Percentiles rank a stretch among this genome's conserved stretches.
Conservation (phyloP, 1,139 yeast genomes). For the Nadsonia commutata region DNA sequence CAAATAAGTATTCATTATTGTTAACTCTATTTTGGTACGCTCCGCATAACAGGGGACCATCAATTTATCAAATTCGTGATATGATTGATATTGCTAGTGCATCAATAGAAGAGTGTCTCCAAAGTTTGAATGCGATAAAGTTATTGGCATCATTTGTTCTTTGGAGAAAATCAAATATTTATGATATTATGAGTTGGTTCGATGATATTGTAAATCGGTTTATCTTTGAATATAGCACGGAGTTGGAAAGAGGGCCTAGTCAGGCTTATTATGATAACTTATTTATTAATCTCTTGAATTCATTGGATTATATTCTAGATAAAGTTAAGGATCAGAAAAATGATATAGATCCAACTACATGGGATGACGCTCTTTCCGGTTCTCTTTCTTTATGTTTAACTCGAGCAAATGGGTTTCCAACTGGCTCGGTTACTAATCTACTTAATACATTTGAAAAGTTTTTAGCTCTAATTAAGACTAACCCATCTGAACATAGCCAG, state of each 20-base stretch:
- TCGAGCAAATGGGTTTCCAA: background rate
- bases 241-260: constrained; percentile 6
- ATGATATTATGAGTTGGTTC: constrained; percentile 9
- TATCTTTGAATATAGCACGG: constrained; percentile 8
- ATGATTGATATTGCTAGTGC: constrained; percentile 10
- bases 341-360: constrained; percentile 3
- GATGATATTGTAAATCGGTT: constrained; percentile 8
- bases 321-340: constrained; percentile 2
- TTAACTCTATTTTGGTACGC: constrained; percentile 9
- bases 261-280: constrained; percentile 6
- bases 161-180: constrained; percentile 6
- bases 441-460: background rate
- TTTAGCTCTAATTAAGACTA: background rate
- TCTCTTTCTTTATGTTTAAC: background rate
- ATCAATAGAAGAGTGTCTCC: constrained; percentile 11
- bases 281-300: constrained; percentile 1
- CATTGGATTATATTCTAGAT: constrained; percentile 2
- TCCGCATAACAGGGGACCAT: constrained; percentile 9
- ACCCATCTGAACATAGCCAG: background rate
- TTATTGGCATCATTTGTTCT: constrained; percentile 6
- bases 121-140: constrained; percentile 11
- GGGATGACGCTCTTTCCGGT: constrained; percentile 4
- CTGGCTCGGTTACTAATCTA: background rate
- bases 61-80: constrained; percentile 10
- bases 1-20: constrained; percentile 12